These are phyloP conservation scores for Pharnaceum exiguum DNA, from an alignment of 148 eudicot genomes.

Conservation along the genomic window DNA sequence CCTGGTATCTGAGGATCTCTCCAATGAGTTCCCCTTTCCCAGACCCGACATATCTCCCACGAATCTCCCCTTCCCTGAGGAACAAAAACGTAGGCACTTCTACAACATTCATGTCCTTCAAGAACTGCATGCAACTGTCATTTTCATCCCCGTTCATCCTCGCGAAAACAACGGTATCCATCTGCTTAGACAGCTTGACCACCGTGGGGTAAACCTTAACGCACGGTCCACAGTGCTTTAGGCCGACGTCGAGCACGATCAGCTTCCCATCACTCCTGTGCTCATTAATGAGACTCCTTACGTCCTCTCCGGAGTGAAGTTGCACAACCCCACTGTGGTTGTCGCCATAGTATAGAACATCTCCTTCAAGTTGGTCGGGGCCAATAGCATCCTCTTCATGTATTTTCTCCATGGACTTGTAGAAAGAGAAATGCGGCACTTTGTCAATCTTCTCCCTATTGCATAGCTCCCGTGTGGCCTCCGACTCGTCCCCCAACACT, in stretches of 20 bases:
- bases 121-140: slow-evolving; percentile 81
- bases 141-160: slow-evolving; percentile 98
- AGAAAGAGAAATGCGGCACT: slow-evolving; percentile 84
- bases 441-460: slow-evolving; percentile 51
- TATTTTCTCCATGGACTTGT: slow-evolving; percentile 77
- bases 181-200: slow-evolving; percentile 71
- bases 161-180: slow-evolving; percentile 83
- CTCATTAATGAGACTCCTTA: slow-evolving; percentile 45
- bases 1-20: slow-evolving; percentile 86
- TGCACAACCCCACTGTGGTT: slow-evolving; percentile 72
- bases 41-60: slow-evolving; percentile 90
- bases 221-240: slow-evolving; percentile 95
- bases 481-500: slow-evolving; percentile 83
- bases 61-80: slow-evolving; percentile 73
- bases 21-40: slow-evolving; percentile 93
- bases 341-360: slow-evolving; percentile 88
- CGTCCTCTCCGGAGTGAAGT: slow-evolving; percentile 72
- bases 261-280: slow-evolving; percentile 53
- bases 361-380: slow-evolving; percentile 64
- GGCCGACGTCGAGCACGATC: slow-evolving; percentile 78
- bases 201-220: slow-evolving; percentile 98
- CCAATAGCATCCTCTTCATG: slow-evolving; percentile 88
- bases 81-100: slow-evolving; percentile 96
- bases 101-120: slow-evolving; percentile 80
- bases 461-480: slow-evolving; percentile 45